Evolutionary conservation across 306 rosid species (phyloP).

Genomic region (Hippophae rhamnoides): DNA sequence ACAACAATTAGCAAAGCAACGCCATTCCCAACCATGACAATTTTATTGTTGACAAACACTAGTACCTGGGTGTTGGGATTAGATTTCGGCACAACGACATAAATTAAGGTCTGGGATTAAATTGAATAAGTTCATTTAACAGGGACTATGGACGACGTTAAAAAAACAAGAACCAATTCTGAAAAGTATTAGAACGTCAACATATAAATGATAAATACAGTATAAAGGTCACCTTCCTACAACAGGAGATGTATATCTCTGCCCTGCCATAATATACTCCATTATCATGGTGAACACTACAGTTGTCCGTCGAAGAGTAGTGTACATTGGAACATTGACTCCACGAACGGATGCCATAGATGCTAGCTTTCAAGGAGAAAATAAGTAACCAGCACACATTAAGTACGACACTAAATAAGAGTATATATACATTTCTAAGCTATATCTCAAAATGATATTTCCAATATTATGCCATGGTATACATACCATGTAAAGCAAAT

Average conservation of each 20-base stretch:
- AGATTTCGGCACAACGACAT: too few relatives aligned
- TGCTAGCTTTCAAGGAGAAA: slow-evolving; percentile 73
- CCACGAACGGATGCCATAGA: slow-evolving; percentile 97
- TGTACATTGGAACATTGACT: slow-evolving; percentile 98
- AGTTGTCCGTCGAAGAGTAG: slow-evolving; percentile 88
- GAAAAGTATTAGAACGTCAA: not conserved
- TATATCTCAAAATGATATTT: slow-evolving; percentile 1
- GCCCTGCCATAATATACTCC: slow-evolving; percentile 70
- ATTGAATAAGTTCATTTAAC: too few relatives aligned
- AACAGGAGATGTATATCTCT: slow-evolving; percentile 61
- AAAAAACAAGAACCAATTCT: too few relatives aligned
- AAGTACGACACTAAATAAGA: not conserved
- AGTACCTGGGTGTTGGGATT: too few relatives aligned
- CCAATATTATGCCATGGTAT: slow-evolving; percentile 7
- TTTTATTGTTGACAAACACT: too few relatives aligned
- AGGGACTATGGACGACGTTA: too few relatives aligned
- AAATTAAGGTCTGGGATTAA: too few relatives aligned
- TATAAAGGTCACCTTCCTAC: slow-evolving; percentile 60
- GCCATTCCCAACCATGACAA: too few relatives aligned
- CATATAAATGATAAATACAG: not conserved
- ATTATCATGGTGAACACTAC: slow-evolving; percentile 83
- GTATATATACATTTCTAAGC: slow-evolving; percentile 5
- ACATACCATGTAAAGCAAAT: slow-evolving; percentile 85
- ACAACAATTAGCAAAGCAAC: too few relatives aligned
- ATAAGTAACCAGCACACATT: slow-evolving; percentile 20